These are phyloP conservation scores for Lasiodiplodia hormozganensis DNA, from an alignment of 2,329 filamentous ascomycete species.

Conservation along the genomic window DNA sequence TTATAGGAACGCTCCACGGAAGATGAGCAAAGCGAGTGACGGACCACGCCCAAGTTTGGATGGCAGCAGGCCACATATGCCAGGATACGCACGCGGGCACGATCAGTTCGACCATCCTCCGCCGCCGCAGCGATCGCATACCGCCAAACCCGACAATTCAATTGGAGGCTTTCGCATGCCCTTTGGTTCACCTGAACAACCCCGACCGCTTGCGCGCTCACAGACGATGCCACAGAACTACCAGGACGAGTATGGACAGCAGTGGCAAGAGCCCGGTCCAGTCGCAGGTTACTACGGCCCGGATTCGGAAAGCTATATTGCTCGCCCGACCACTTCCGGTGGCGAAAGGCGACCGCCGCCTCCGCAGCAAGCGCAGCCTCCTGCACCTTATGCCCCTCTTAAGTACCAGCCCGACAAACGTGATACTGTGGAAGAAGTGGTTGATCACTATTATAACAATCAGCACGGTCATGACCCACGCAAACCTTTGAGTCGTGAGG, in stretches of 20 bases:
- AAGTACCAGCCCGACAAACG: constrained; percentile 38
- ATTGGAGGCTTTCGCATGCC: constrained; percentile 28
- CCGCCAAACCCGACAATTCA: constrained; percentile 3
- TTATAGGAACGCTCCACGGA: constrained; percentile 22
- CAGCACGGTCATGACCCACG: constrained; percentile 31
- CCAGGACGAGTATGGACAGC: constrained; percentile 35
- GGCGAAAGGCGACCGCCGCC: constrained; percentile 30
- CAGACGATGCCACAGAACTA: constrained; percentile 47
- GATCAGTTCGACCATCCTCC: constrained; percentile 31
- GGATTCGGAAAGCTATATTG: constrained; percentile 42
- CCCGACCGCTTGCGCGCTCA: constrained; percentile 39
- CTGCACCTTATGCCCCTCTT: constrained; percentile 17
- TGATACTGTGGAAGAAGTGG: constrained; percentile 55
- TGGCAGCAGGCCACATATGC: constrained; percentile 12
- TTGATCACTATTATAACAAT: constrained; percentile 54
- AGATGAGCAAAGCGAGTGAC: constrained; percentile 29
- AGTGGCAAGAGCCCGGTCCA: constrained; percentile 45
- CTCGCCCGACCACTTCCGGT: constrained; percentile 46
- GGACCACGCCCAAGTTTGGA: constrained; percentile 22
- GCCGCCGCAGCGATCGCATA: constrained; percentile 30
- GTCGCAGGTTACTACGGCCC: constrained; percentile 46
- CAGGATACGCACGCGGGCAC: constrained; percentile 28
- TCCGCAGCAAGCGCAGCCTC: constrained; percentile 1
- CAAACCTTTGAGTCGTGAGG: constrained; percentile 41
- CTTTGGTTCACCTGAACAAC: constrained; percentile 24